phyloP scores from a whole-genome alignment of 78 protist species.

The slime mould (Dictyostelium discoideum) region DNA sequence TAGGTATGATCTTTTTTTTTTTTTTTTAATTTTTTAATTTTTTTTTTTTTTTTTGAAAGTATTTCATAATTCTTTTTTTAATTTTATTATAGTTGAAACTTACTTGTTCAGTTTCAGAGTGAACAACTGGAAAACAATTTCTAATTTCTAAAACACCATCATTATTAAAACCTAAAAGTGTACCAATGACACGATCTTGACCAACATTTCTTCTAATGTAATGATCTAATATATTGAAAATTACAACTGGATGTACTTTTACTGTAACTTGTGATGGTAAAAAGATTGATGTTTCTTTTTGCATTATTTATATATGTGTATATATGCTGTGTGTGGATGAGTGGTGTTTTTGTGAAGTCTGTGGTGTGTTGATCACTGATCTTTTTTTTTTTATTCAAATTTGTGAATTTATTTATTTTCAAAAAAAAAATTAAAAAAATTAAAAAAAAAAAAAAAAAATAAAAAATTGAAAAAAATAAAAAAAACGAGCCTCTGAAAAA shows the following conservation, averaged over 20 bases:
- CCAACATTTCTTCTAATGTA: conserved; percentile 82
- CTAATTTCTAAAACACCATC: conserved; percentile 87
- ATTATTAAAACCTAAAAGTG: conserved; percentile 76
- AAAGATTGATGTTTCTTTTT: conserved; percentile 65
- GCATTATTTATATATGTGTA: conserved; percentile 34
- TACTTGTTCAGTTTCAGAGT: conserved; percentile 84
- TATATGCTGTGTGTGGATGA: background rate
- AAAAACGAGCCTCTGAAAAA: background rate
- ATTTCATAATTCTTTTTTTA: background rate
- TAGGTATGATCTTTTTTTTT: no score
- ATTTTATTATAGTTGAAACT: background rate
- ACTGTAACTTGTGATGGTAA: conserved; percentile 54
- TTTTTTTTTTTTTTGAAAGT: no score
- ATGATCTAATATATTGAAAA: conserved; percentile 82
- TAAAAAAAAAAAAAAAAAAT: conserved; percentile 14
- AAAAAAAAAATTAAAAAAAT: background rate
- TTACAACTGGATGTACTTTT: conserved; percentile 84
- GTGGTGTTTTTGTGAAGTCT: background rate
- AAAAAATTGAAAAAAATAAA: conserved; percentile 1
- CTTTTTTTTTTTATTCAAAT: background rate
- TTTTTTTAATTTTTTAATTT: no score
- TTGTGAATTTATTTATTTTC: background rate
- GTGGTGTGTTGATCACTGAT: background rate
- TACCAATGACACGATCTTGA: conserved; percentile 85
- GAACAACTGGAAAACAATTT: conserved; percentile 86